Base-by-base conservation (phyloP, 2,329 filamentous ascomycete genomes). In the Huntiella omanensis region DNA sequence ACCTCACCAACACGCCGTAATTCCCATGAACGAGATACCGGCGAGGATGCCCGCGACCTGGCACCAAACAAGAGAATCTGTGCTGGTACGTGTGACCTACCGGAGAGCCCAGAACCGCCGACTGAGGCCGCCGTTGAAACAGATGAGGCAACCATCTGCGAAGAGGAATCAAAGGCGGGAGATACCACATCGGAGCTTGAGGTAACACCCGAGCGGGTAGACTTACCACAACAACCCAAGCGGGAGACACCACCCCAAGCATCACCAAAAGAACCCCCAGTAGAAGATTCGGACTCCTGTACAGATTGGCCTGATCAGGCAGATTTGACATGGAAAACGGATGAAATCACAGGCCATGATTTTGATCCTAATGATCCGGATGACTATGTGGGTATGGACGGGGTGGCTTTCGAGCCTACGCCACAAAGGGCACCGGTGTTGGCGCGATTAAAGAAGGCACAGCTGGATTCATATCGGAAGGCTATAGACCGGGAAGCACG, bases 361-460 rank as follows among this genome's bases (percentile, higher is more conserved):
- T 76, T 79, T 57, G 71, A 78, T 53, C 71, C 74, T 0, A 64
- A 74, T 36, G 76, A 80, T 55, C 67, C 71, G 51, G 75, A 80
- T 51, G 76, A 80, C 54, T 76, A 76, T 43, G 72, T 70, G 3
- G 76, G 76, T 16, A 73, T 80, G 54, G 79, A 80, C 56, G 76
- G 76, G 4, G 73, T 80, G 50, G 76, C 76, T 1, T 80, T 80
- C 60, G 73, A 68, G 53, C 75, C 76, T 2, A 78, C 74, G 0
- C 65, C 75, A 4, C 73, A 73, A 15, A 64, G 77, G 39, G 75
- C 74, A 5, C 67, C 73, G 48, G 68, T 69, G 4, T 66, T 75
- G 13, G 62, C 67, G 2, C 64, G 71, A 58, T 74, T 70, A 55
- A 64, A 75, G 36, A 66, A 65, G 48, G 69, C 74, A 57, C 76